Evolutionary conservation across 129 eudicot species (phyloP), one percentile per base, ranked within the genome.

Genomic region (Flaveria bidentis): DNA sequence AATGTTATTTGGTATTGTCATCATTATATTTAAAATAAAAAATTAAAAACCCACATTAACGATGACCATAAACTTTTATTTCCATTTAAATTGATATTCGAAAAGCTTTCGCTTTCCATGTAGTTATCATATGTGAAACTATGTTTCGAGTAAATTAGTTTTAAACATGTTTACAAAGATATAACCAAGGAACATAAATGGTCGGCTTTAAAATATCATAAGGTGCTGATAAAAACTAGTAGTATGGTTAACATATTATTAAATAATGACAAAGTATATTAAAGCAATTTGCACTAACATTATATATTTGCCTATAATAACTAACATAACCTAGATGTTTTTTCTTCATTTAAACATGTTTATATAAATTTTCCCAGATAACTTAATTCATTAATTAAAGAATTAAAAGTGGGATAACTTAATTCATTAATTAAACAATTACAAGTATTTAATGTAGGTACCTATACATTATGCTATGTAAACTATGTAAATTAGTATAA

Each of bases 171-270:
- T 26, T 26, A 46, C 39, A 51, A 23, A 22, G 25, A 22, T 47
- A 69, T 46, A 69, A 30, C 42, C 67, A 62, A 49, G 74, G 58
- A 12, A 49, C 23, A 14, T 0, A 70, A 70, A 47, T 47, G 60
- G 74, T 69, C 44, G 61, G 60, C 15, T 49, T 25, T 25, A 70
- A 26, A 68, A 42, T 26, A 62, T 62, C 44, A 12, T 14, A 62
- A 26, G 26, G 67, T 28, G 44, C 14, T 5, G 67, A 62, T 26
- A 62, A 62, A 62, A 62, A 62, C 67, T 14, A 62, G 67, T 25
- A 12, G 1, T 23, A 53, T 0, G 9, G 41, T 25, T 25, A 60
- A 60, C 26, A 60, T 60, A 60, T 60, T 25, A 25, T 60, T 12
- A 57, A 57, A 22, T 20, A 2, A 9, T 57, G 12, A 57, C 28